phyloP scores from a whole-genome alignment of 805 yeast genomes.

The Kuraishia borneana region DNA sequence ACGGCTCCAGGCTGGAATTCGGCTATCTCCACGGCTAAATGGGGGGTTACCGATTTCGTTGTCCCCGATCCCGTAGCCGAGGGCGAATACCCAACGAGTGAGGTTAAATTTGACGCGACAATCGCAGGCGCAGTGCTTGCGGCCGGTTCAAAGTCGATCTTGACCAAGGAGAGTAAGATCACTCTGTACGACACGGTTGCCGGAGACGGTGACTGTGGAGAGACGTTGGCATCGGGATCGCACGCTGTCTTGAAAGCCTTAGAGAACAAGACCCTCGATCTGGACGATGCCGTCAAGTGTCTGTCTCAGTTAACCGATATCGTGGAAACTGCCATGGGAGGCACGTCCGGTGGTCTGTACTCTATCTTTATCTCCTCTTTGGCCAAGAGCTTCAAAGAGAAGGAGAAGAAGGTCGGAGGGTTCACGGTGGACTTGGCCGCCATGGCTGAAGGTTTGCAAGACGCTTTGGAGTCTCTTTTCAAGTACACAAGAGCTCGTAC shows the following conservation, averaged over 20 bases:
- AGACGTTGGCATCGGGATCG: constrained; percentile 77
- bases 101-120: constrained; percentile 17
- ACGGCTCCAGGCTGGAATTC: constrained; percentile 79
- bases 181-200: constrained; percentile 81
- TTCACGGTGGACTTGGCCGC: constrained; percentile 19
- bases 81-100: constrained; percentile 18
- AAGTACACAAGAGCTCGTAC: constrained; percentile 81
- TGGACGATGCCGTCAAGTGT: constrained; percentile 43
- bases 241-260: constrained; percentile 53
- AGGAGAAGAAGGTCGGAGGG: constrained; percentile 20
- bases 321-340: constrained; percentile 89
- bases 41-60: constrained; percentile 13
- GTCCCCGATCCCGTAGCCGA: constrained; percentile 17
- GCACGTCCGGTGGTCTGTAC: constrained; percentile 91
- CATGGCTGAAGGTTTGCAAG: constrained; percentile 37
- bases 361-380: constrained; percentile 77
- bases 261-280: constrained; percentile 21
- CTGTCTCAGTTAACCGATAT: constrained; percentile 67
- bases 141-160: constrained; percentile 38
- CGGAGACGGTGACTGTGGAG: constrained; percentile 98
- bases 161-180: constrained; percentile 69
- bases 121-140: constrained; percentile 23
- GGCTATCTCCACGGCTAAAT: constrained; percentile 15
- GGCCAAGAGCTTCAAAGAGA: constrained; percentile 37
- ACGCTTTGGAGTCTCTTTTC: constrained; percentile 64